phyloP scores from a whole-genome alignment of 2,329 filamentous ascomycete species.

The Cladosporium sp. region DNA sequence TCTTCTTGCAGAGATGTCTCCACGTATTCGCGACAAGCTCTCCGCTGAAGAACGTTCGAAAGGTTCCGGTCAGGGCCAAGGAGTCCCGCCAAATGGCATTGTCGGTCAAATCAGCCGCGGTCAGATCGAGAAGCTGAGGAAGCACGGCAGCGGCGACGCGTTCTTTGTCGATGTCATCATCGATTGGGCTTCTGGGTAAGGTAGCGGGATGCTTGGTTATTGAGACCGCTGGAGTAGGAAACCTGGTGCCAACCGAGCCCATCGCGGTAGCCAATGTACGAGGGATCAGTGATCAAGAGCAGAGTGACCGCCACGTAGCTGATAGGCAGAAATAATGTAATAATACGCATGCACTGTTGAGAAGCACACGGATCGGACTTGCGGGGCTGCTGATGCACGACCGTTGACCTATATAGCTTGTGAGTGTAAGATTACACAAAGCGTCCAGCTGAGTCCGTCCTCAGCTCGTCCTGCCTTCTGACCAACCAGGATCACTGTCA shows the following conservation, averaged over 20 bases:
- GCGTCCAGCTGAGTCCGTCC: too few relatives aligned
- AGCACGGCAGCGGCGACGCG: background rate
- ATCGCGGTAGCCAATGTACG: background rate
- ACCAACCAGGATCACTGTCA: too few relatives aligned
- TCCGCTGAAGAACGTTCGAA: conserved; percentile 46
- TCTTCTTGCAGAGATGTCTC: conserved; percentile 25
- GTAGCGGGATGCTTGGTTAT: conserved; percentile 14
- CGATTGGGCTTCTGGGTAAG: conserved; percentile 10
- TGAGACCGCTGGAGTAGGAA: conserved; percentile 1
- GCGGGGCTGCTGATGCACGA: too few relatives aligned
- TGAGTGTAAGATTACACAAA: too few relatives aligned
- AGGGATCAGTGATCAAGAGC: background rate
- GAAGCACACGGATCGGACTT: too few relatives aligned
- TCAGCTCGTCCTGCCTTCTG: too few relatives aligned
- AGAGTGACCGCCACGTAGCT: background rate
- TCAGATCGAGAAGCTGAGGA: background rate
- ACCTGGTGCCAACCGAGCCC: background rate
- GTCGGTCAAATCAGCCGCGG: conserved; percentile 1
- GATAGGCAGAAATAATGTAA: background rate
- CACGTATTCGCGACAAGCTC: conserved; percentile 36
- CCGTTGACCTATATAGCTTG: too few relatives aligned
- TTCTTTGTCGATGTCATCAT: conserved; percentile 10
- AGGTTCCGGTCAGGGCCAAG: conserved; percentile 49
- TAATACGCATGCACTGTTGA: background rate
- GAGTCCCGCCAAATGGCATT: conserved; percentile 49